Evolutionary conservation across 345 rosid species (phyloP), one percentile per base, ranked within the genome.

Genomic region (Eucalyptus erythrocorys): DNA sequence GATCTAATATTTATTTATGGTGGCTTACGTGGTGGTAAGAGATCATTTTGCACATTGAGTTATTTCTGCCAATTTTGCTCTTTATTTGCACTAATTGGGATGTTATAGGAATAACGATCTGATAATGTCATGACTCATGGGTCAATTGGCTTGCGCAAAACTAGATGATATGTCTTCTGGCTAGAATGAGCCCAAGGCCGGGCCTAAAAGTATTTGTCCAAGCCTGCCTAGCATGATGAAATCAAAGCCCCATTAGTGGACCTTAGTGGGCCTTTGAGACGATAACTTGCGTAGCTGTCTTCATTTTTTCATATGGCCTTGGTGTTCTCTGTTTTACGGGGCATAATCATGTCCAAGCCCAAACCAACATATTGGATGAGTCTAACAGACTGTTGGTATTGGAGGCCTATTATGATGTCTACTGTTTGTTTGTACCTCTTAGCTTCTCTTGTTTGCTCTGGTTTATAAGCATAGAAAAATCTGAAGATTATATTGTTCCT

Each of bases 11-110:
- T 95, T 91, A 94, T 96, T 87, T 98, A 98, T 94, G 99, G 99
- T 89, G 99, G 99, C 89, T 94, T 98, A 76, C 99, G 99, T 91
- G 99, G 99, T 51, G 99, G 99, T 96, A 94, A 95, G 95, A 89
- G 87, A 66, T 89, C 48, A 85, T 26, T 34, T 88, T 90, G 10
- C 53, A 43, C 57, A 48, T 86, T 30, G 51, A 48, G 32, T 37
- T 43, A 55, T 48, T 7, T 59, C 87, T 80, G 61, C 14, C 19
- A 24, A 49, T 32, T 89, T 64, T 26, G 10, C 43, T 42, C 66
- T 34, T 86, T 85, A 9, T n/a, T 85, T 47, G 42, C 14, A 17
- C 26, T 53, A 59, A 51, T 86, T 50, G 66, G 66, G 48, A 76
- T 76, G 47, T 22, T 76, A 10, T 40, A 40, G 30, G 47, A 76